Evolutionary conservation across 495 filamentous ascomycete genomes (phyloP), one percentile per base, ranked within the genome.

Genomic region (Paragyromitra xinjiangensis): DNA sequence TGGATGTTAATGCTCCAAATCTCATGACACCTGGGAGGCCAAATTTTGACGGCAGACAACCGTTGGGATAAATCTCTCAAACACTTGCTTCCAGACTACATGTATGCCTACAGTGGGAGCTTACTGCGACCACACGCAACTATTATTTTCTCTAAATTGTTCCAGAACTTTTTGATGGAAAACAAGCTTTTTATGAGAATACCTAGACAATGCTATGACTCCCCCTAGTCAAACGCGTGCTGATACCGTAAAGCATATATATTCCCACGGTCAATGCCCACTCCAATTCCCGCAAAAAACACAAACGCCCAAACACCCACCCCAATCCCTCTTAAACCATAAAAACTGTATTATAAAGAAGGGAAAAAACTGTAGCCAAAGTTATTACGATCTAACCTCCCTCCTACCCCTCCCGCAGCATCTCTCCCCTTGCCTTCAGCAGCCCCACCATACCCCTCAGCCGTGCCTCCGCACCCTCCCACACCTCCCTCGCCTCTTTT

Each of bases 381-480:
- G 34, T 11, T 0, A 37, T 19, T 34, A 42, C 40, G 16, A 34
- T 45, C 40, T 26, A 40, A 14, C 16, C 26, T n/a, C 29, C 24
- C 8, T 19, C 29, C 39, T 14, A 26, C 29, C 26, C 42, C 37
- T 59, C 34, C 14, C 9, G 26, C 22, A 24, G n/a, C 26, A 19
- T 44, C 14, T 51, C 77, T 44, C 24, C 69, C 55, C 62, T 79
- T 51, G 71, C 68, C 50, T 81, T 83, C 14, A 82, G 73, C 73
- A 81, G 64, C 12, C 29, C 67, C 5, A 84, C 69, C 51, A 84
- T 64, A 19, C 59, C 73, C 66, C 74, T 79, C 40, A 85, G 61
- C 50, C 84, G 78, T 66, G 71, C 76, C 51, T 83, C 75, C 8
- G 78, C 81, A 22, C 63, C 82, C 62, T 69, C 76, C 77, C 71